These are phyloP conservation scores for Adansonia digitata DNA, from an alignment of 345 rosid species.

Conservation along the genomic window DNA sequence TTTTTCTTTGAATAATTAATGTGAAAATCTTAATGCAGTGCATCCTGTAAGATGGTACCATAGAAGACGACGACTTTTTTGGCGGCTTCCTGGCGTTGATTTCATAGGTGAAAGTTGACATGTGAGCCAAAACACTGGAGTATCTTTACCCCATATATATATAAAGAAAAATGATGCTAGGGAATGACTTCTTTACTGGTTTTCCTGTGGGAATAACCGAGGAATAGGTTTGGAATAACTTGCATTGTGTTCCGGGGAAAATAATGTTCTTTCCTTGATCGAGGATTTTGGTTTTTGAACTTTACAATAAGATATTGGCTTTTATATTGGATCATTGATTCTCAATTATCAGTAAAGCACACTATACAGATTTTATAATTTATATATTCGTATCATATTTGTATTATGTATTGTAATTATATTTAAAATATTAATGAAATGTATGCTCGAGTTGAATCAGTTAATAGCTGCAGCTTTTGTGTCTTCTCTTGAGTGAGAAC, in stretches of 20 bases:
- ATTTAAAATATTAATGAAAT: too few species aligned
- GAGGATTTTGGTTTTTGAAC: neutral
- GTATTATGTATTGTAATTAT: too few species aligned
- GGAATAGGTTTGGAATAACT: slow-evolving; percentile 9
- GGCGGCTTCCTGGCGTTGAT: neutral
- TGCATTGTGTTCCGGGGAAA: neutral
- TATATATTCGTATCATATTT: too few species aligned
- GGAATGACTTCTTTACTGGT: slow-evolving; percentile 14
- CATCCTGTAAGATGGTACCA: neutral
- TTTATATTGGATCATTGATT: neutral
- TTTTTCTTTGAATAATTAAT: too few species aligned
- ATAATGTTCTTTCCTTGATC: slow-evolving; percentile 2
- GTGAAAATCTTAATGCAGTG: slow-evolving; percentile 2
- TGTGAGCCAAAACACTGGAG: neutral
- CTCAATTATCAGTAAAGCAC: neutral
- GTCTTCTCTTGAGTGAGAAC: neutral
- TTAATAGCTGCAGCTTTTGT: neutral
- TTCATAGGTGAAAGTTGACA: neutral
- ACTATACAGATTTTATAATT: neutral
- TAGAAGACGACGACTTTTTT: neutral
- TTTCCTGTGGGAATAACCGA: slow-evolving; percentile 2
- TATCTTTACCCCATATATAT: neutral
- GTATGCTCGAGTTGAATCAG: too few species aligned
- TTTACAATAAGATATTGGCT: neutral
- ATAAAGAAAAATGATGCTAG: neutral